Base-by-base conservation (phyloP, 2,329 filamentous ascomycete genomes). In the Colletotrichum costaricense region DNA sequence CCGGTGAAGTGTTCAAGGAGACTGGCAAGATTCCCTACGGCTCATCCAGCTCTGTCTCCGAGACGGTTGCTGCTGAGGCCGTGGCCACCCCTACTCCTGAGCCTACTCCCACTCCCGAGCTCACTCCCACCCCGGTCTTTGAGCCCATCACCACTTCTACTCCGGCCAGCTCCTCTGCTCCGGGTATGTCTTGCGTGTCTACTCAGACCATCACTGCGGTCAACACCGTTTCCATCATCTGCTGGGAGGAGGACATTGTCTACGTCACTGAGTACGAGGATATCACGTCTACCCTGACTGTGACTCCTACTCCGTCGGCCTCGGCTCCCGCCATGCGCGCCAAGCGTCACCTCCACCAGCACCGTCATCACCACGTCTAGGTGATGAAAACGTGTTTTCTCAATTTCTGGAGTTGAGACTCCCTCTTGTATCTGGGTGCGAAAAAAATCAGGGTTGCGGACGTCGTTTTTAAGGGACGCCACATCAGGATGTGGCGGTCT, bases 201-300 rank as follows among this genome's bases (percentile, higher is more conserved):
- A 92, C 89, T 5, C 80, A 90, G 76, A 90, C 85, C 74, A 74
- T 87, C 59, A 91, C 89, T 22, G 82, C 82, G 9, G 86, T 85
- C 64, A 83, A 84, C 57, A 76, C 86, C 7, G 87, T 92, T 14
- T 85, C 85, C 74, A 87, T 91, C 81, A 85, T 92, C 26, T 79
- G 90, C 14, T 90, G 88, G 86, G 86, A 88, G 65, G 85, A 91
- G 81, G 85, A 88, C 58, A 78, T 86, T 5, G 85, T 90, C 33
- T 90, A 86, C 64, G 87, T 90, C 19, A 90, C 87, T 0, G 81
- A 86, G 67, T 79, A 84, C 30, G 78, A 82, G 16, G 82, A 84
- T 28, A 79, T 81, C 26, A 84, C 84, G 2, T 79, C 83, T 5
- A 86, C 86, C 0, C 80, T 84, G n/a, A 83, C 83, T 2, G 78